Conservation (phyloP, 306 rosid species). For the Senna siamea region DNA sequence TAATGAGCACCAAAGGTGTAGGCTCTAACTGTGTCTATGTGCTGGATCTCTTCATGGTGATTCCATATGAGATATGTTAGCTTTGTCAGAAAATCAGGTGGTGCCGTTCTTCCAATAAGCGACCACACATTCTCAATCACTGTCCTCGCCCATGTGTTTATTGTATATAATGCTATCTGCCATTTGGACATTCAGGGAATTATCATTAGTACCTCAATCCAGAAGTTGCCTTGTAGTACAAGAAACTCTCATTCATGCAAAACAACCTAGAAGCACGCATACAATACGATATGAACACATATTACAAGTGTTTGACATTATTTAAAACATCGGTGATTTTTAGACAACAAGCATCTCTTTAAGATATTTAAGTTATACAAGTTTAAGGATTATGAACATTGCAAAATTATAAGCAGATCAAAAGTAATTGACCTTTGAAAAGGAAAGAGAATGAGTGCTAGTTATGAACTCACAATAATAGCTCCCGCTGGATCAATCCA, state of each 20-base stretch:
- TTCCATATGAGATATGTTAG: conserved; percentile 79
- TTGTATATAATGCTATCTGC: conserved; percentile 86
- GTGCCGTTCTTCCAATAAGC: conserved; percentile 76
- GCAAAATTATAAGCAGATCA: background rate
- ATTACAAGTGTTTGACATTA: too few relatives aligned
- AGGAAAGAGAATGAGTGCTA: conserved; percentile 1
- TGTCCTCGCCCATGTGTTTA: conserved; percentile 74
- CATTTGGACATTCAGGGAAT: conserved; percentile 31
- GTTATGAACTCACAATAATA: conserved; percentile 64
- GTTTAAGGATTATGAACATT: background rate
- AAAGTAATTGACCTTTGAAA: background rate
- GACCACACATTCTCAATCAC: conserved; percentile 77
- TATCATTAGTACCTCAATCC: background rate
- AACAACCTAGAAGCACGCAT: background rate
- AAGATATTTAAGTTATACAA: too few relatives aligned
- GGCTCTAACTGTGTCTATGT: conserved; percentile 89
- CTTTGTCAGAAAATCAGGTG: conserved; percentile 77
- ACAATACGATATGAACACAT: background rate
- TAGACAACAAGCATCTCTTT: too few relatives aligned
- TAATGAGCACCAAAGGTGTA: conserved; percentile 75
- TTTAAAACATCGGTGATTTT: too few relatives aligned
- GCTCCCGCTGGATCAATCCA: conserved; percentile 91
- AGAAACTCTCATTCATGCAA: background rate
- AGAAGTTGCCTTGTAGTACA: conserved; percentile 8
- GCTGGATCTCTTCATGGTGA: conserved; percentile 71